These are phyloP conservation scores for Diaporthe citri DNA, from an alignment of 2,329 filamentous ascomycete species.

Conservation along the genomic window DNA sequence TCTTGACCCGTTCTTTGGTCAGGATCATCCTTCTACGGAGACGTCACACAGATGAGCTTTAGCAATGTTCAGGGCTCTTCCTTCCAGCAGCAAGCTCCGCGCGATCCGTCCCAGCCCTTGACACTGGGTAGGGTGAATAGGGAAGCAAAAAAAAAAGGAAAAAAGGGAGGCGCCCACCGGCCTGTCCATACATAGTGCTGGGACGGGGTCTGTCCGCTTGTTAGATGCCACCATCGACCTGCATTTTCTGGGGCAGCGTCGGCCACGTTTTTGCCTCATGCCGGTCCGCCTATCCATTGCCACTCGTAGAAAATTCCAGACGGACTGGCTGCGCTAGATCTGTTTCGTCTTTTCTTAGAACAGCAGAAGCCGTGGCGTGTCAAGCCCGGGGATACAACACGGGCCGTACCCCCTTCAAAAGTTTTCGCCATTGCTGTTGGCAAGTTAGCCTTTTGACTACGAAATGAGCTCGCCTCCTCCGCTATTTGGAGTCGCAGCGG, in stretches of 20 bases:
- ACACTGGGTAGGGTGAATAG: slow-evolving; percentile 13
- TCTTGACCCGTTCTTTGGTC: slow-evolving; percentile 19
- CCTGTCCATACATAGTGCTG: neutral
- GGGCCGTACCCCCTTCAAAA: neutral
- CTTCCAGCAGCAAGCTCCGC: slow-evolving; percentile 12
- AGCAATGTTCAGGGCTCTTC: neutral
- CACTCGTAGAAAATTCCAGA: slow-evolving; percentile 4
- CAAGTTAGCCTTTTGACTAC: neutral
- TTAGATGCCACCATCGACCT: slow-evolving; percentile 5
- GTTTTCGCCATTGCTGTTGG: slow-evolving; percentile 3
- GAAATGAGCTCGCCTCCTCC: slow-evolving; percentile 4
- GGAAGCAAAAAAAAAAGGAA: neutral
- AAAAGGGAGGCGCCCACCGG: neutral
- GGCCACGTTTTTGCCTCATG: slow-evolving; percentile 31
- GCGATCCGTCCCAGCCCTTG: neutral
- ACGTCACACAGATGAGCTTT: neutral
- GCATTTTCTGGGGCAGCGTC: slow-evolving; percentile 14
- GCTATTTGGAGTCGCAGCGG: neutral
- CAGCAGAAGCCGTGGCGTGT: slow-evolving; percentile 22
- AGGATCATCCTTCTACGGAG: slow-evolving; percentile 23
- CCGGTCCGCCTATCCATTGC: slow-evolving; percentile 10
- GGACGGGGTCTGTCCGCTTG: slow-evolving; percentile 11
- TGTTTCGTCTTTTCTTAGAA: slow-evolving; percentile 30
- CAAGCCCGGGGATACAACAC: slow-evolving; percentile 1
- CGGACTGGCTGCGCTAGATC: slow-evolving; percentile 21